A percentile compares a stretch with the other conserved stretches of the same genome.
Evolutionary conservation across 768 basidiomycete genomes (phyloP).

Genomic region (Scleroderma bovista): DNA sequence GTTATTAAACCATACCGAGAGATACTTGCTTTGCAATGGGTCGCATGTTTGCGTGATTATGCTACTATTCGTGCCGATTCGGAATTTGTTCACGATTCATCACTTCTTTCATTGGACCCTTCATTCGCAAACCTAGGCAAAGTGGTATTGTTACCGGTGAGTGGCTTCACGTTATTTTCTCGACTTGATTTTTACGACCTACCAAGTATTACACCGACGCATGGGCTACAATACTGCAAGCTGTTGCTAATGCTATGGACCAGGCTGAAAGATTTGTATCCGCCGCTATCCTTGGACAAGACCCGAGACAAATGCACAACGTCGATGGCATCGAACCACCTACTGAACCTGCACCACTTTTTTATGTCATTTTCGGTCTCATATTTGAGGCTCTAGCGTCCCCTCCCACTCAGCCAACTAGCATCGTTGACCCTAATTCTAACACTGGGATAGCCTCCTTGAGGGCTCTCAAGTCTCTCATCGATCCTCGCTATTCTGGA

Average conservation of each 20-base stretch:
- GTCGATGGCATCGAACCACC: slow-evolving; percentile 17
- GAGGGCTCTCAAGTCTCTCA: slow-evolving; percentile 73
- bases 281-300: slow-evolving; percentile 76
- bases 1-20: slow-evolving; percentile 79
- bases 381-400: slow-evolving; percentile 82
- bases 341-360: slow-evolving; percentile 70
- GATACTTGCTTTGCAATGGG: slow-evolving; percentile 78
- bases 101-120: slow-evolving; percentile 70
- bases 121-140: slow-evolving; percentile 85
- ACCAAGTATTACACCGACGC: slow-evolving; percentile 84
- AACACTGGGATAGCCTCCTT: slow-evolving; percentile 57
- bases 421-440: slow-evolving; percentile 36
- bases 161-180: slow-evolving; percentile 23
- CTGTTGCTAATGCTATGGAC: slow-evolving; percentile 77
- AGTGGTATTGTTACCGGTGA: slow-evolving; percentile 86
- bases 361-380: slow-evolving; percentile 89
- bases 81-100: slow-evolving; percentile 72
- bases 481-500: slow-evolving; percentile 76
- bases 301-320: slow-evolving; percentile 14
- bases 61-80: slow-evolving; percentile 87
- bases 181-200: slow-evolving; percentile 4
- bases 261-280: slow-evolving; percentile 59
- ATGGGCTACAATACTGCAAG: slow-evolving; percentile 80
- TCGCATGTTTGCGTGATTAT: slow-evolving; percentile 85
- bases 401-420: slow-evolving; percentile 55